phyloP scores from a whole-genome alignment of 768 basidiomycete genomes.

The Nidula microcarpa region DNA sequence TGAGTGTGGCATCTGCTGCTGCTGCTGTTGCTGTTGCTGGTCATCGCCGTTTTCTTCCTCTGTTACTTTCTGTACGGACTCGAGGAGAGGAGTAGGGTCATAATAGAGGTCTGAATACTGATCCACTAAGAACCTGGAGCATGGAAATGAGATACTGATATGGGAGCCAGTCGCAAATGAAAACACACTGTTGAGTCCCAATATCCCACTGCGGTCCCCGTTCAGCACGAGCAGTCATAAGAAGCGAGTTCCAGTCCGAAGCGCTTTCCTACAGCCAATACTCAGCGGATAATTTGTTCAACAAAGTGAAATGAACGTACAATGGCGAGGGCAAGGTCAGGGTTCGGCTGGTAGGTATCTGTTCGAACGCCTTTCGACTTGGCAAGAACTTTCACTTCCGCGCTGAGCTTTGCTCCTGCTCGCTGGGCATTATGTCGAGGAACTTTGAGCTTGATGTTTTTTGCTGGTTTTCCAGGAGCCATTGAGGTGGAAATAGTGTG shows the following conservation, averaged over 20 bases:
- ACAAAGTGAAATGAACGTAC: slow-evolving; percentile 36
- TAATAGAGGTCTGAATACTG: slow-evolving; percentile 71
- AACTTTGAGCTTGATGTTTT: slow-evolving; percentile 59
- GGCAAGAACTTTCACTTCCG: slow-evolving; percentile 56
- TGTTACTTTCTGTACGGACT: slow-evolving; percentile 44
- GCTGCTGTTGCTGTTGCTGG: slow-evolving; percentile 26
- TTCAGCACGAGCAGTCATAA: slow-evolving; percentile 75
- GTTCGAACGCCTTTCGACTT: slow-evolving; percentile 43
- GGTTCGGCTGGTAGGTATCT: slow-evolving; percentile 61
- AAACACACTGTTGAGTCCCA: slow-evolving; percentile 79
- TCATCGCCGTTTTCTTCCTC: slow-evolving; percentile 40
- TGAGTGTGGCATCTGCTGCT: slow-evolving; percentile 21
- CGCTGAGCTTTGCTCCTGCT: slow-evolving; percentile 59
- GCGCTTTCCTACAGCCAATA: slow-evolving; percentile 55
- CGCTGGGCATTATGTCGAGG: slow-evolving; percentile 75
- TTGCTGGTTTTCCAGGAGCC: slow-evolving; percentile 58
- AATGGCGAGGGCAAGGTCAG: slow-evolving; percentile 63
- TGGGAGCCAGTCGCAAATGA: not conserved
- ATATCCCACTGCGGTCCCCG: slow-evolving; percentile 88
- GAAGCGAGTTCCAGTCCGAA: slow-evolving; percentile 82
- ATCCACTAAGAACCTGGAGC: slow-evolving; percentile 70
- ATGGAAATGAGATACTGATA: not conserved
- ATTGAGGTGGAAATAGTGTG: slow-evolving; percentile 23
- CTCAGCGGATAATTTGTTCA: not conserved
- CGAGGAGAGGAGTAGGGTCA: slow-evolving; percentile 58